phyloP scores from a whole-genome alignment of 1,284 basidiomycete genomes.

The Exobasidium cylindrosporum region DNA sequence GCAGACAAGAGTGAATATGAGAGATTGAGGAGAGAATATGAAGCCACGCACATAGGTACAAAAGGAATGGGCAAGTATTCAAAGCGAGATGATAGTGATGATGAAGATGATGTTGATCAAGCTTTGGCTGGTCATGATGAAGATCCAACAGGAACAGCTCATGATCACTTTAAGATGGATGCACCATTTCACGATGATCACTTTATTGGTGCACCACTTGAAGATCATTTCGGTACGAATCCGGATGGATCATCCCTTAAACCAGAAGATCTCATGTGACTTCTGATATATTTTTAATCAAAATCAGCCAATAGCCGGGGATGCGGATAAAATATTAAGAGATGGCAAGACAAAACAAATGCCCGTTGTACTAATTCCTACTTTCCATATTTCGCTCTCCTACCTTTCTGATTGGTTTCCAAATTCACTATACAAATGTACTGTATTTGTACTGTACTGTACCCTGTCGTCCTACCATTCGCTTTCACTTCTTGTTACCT shows the following conservation, averaged over 20 bases:
- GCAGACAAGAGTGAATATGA: conserved; percentile 50
- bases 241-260: conserved; percentile 6
- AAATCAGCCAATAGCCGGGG: no score
- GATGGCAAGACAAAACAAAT: background rate
- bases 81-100: background rate
- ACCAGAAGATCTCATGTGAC: conserved; percentile 5
- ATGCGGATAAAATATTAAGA: background rate
- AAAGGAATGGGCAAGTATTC: background rate
- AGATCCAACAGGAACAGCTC: background rate
- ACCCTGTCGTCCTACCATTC: no score
- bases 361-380: background rate
- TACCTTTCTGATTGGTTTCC: no score
- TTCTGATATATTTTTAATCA: no score
- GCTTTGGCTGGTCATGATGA: background rate
- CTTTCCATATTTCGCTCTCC: background rate
- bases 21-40: conserved; percentile 42
- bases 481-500: no score
- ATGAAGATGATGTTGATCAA: conserved; percentile 4
- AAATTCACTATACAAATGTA: no score
- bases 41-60: conserved; percentile 17
- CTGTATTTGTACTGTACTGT: no score
- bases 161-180: conserved; percentile 8
- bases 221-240: conserved; percentile 10
- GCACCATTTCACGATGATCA: conserved; percentile 9
- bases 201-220: conserved; percentile 7